Conservation (phyloP, 805 yeast genomes). For the Komagataella ulmi region DNA sequence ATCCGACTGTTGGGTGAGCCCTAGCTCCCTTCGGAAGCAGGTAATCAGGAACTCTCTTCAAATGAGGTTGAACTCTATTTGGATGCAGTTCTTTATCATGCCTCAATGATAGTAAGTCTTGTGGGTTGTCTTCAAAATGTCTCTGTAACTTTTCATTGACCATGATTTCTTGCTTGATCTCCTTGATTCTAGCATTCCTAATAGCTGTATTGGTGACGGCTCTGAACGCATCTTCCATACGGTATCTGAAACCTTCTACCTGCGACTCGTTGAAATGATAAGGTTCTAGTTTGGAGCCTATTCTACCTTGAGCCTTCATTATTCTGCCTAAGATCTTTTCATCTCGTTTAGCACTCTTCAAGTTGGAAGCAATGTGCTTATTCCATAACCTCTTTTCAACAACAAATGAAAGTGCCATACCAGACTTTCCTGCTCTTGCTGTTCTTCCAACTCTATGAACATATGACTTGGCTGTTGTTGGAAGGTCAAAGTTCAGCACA, state of each 20-base stretch:
- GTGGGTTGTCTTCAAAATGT: conserved; percentile 95
- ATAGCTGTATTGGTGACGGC: conserved; percentile 83
- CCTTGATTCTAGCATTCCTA: conserved; percentile 87
- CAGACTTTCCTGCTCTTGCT: conserved; percentile 93
- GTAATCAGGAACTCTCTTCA: conserved; percentile 88
- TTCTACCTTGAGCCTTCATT: conserved; percentile 57
- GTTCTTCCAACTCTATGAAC: conserved; percentile 94
- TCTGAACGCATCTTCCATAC: conserved; percentile 95
- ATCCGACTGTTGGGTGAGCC: conserved; percentile 41
- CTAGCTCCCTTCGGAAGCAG: conserved; percentile 73
- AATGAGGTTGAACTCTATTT: conserved; percentile 67
- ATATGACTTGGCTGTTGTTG: conserved; percentile 78
- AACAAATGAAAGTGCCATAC: conserved; percentile 89
- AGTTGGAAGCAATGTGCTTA: conserved; percentile 70
- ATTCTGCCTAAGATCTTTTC: conserved; percentile 76
- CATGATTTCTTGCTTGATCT: conserved; percentile 74
- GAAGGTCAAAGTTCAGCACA: conserved; percentile 89
- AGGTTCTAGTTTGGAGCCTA: conserved; percentile 69
- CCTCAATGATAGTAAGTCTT: conserved; percentile 75
- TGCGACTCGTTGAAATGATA: conserved; percentile 86
- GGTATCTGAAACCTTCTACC: conserved; percentile 89
- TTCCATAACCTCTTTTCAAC: conserved; percentile 77
- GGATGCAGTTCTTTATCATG: conserved; percentile 87
- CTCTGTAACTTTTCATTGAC: conserved; percentile 84
- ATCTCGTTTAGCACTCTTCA: conserved; percentile 63